Evolutionary conservation across 2,329 filamentous ascomycete genomes (phyloP), one percentile per base, ranked within the genome.

Genomic region (Cryphonectria naterciae): DNA sequence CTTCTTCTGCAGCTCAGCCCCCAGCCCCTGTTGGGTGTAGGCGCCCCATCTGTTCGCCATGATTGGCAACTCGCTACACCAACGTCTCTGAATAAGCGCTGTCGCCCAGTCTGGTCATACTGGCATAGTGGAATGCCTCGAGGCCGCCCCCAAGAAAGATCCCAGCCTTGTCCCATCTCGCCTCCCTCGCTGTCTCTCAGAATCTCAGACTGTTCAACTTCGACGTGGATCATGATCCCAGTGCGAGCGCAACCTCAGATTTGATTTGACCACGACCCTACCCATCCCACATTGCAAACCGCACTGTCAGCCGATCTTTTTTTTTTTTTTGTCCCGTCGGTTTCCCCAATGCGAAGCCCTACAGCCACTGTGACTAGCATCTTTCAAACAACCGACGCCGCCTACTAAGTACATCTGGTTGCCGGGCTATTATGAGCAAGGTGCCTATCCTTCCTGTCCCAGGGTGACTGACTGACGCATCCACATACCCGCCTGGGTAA

Each of bases 71-170:
- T 69, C 13, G 67, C 49, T 65, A 70, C 68, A 71, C 71, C 71
- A 72, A 68, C 71, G 68, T 68, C 64, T 68, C 60, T 67, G 66
- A 65, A 73, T 72, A 73, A 73, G 72, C 72, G 72, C 72, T 70
- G 72, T 70, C 70, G 67, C 65, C 65, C 37, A 41, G 67, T 72
- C 56, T 60, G 65, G 65, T 68, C 67, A 52, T 70, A 65, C 52
- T 62, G 41, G 63, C 66, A 69, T 65, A 68, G 65, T 15, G 70
- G 68, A 68, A 62, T 54, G 72, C 72, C 70, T 73, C 61, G 61
- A 41, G 39, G 37, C 41, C 67, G 70, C 67, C 72, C 72, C 72
- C 72, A 70, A 73, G 7, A 39, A 43, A 41, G 13, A 43, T 25
- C 64, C 56, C 41, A 63, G 54, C 60, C 60, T 64, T 61, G 58